A percentile compares a stretch with the other conserved stretches of the same genome.
These are phyloP conservation scores for Gynochthodes officinalis DNA, from an alignment of 257 asterid species.

Conservation along the genomic window DNA sequence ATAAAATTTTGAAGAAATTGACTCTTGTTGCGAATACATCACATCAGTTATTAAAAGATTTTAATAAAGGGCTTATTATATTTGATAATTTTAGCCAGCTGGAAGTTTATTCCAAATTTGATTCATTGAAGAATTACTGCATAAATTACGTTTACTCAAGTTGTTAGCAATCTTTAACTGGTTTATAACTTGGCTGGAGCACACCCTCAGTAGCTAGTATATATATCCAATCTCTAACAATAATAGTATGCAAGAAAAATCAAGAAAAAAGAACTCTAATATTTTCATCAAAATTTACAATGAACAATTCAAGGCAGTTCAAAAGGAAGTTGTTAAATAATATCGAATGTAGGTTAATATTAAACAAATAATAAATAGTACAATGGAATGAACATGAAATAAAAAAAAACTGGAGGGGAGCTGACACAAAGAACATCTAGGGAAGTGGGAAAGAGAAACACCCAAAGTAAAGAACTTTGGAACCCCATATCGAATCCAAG, in stretches of 20 bases:
- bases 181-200: no score
- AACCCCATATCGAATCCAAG: slow-evolving; percentile 46
- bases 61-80: no score
- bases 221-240: no score
- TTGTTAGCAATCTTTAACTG: not conserved
- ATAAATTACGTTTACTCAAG: not conserved
- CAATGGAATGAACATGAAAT: slow-evolving; percentile 23
- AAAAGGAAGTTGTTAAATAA: not conserved
- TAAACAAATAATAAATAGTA: slow-evolving; percentile 4
- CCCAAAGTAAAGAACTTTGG: slow-evolving; percentile 60
- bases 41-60: no score
- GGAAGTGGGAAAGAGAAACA: slow-evolving; percentile 82
- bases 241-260: not conserved
- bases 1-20: no score
- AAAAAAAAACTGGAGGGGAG: no score
- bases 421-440: slow-evolving; percentile 73
- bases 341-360: not conserved
- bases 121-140: not conserved
- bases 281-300: no score
- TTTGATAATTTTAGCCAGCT: no score
- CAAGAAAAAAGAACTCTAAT: not conserved
- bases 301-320: no score
- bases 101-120: not conserved
- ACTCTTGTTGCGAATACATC: no score
- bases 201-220: not conserved